Percentiles rank a stretch among this genome's conserved stretches.
These are phyloP conservation scores for Fusarium illudens DNA, from an alignment of 2,329 filamentous ascomycete genomes.

Conservation along the genomic window DNA sequence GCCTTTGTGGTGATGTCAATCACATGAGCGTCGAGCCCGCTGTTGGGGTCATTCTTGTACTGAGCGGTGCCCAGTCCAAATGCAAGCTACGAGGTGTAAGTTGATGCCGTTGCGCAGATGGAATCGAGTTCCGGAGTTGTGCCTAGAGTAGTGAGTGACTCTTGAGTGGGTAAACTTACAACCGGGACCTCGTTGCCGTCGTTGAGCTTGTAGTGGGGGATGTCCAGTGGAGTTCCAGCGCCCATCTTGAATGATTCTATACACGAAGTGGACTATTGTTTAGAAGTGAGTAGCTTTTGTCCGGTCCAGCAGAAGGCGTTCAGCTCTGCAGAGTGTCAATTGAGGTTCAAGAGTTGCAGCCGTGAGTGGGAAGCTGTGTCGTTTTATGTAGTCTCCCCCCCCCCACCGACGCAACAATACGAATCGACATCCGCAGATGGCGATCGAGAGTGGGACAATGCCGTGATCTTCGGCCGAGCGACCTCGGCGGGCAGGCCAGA, in stretches of 20 bases:
- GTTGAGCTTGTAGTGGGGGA: slow-evolving; percentile 73
- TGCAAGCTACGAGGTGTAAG: slow-evolving; percentile 60
- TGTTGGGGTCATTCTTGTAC: slow-evolving; percentile 61
- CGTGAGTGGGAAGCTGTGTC: neutral
- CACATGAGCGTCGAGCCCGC: slow-evolving; percentile 63
- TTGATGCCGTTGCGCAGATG: neutral
- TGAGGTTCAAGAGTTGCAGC: slow-evolving; percentile 1
- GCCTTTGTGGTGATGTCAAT: slow-evolving; percentile 64
- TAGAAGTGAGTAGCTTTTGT: neutral
- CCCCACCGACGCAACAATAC: slow-evolving; percentile 4
- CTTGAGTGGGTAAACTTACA: slow-evolving; percentile 52
- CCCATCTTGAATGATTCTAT: slow-evolving; percentile 14
- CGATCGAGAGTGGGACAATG: slow-evolving; percentile 28
- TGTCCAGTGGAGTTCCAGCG: slow-evolving; percentile 32
- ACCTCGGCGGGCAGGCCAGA: neutral
- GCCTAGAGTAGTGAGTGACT: neutral
- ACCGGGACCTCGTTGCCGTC: slow-evolving; percentile 78
- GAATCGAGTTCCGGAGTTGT: neutral
- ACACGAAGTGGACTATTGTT: neutral
- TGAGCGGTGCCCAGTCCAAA: slow-evolving; percentile 77
- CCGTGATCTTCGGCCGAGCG: slow-evolving; percentile 24
- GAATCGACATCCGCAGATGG: slow-evolving; percentile 6
- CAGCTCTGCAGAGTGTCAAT: neutral
- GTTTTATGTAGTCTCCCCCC: slow-evolving; percentile 1
- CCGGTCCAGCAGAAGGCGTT: neutral